Conservation (phyloP, 768 basidiomycete species). For the Leccinum broughii region DNA sequence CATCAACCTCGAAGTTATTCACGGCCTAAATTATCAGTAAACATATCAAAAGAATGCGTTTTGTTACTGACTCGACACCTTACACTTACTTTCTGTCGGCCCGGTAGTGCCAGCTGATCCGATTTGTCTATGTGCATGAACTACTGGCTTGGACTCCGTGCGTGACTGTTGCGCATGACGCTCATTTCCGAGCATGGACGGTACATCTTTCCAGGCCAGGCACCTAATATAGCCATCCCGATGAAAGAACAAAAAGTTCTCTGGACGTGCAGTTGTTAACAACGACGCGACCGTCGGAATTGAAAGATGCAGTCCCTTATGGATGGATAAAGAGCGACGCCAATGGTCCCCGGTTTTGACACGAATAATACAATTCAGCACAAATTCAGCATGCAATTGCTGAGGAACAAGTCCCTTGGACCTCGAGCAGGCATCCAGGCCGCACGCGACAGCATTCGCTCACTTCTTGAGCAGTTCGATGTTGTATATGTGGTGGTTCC, state of each 20-base stretch:
- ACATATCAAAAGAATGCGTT: too few species aligned
- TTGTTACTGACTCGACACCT: too few species aligned
- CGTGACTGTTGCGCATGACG: too few species aligned
- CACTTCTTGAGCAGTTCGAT: neutral
- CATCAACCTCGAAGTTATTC: too few species aligned
- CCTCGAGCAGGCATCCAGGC: neutral
- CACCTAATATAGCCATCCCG: neutral
- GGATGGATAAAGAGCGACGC: neutral
- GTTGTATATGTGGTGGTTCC: neutral
- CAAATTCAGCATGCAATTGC: neutral
- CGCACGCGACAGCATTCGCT: neutral
- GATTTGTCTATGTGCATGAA: too few species aligned
- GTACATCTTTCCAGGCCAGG: too few species aligned
- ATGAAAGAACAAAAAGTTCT: neutral
- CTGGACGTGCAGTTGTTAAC: neutral
- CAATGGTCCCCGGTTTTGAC: neutral
- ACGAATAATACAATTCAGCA: neutral
- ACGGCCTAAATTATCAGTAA: too few species aligned
- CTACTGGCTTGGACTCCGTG: too few species aligned
- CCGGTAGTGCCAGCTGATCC: too few species aligned
- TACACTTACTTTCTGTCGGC: too few species aligned
- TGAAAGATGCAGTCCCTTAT: neutral
- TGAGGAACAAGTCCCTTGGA: neutral
- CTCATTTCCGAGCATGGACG: too few species aligned
- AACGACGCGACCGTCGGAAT: neutral